Evolutionary conservation across 192 early-diverging fungal genomes (phyloP).

Genomic region (Entomortierella chlamydospora): DNA sequence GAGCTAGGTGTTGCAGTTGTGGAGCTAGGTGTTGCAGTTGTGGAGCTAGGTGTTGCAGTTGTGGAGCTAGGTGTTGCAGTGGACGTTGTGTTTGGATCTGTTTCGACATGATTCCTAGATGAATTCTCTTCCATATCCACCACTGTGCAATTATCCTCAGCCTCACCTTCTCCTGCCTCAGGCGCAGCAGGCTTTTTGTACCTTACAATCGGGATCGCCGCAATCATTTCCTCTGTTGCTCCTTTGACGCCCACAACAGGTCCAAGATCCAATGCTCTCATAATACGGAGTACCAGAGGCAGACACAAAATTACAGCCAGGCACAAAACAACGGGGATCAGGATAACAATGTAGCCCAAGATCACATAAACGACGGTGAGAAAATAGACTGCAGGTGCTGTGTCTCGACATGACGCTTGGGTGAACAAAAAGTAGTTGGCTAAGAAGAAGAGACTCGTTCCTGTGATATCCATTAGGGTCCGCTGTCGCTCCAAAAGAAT

Average conservation of each 20-base stretch:
- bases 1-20: not conserved
- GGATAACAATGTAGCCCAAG: constrained; percentile 75
- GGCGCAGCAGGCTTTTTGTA: constrained; percentile 55
- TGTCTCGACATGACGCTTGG: constrained; percentile 50
- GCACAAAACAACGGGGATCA: constrained; percentile 69
- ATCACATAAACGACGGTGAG: constrained; percentile 71
- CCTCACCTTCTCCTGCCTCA: not conserved
- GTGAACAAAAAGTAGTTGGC: constrained; percentile 76
- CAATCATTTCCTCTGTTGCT: constrained; percentile 74
- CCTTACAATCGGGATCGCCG: constrained; percentile 72
- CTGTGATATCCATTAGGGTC: constrained; percentile 50
- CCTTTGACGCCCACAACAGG: constrained; percentile 71
- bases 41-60: too few species aligned
- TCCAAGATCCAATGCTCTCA: constrained; percentile 65
- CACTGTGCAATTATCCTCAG: not conserved
- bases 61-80: too few species aligned
- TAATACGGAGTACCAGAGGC: constrained; percentile 70
- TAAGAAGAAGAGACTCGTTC: constrained; percentile 43
- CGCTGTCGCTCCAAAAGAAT: constrained; percentile 38
- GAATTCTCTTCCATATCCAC: constrained; percentile 6
- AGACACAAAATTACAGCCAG: constrained; percentile 73
- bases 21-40: not conserved
- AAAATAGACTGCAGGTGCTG: constrained; percentile 71
- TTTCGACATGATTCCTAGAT: too few species aligned
- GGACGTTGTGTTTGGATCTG: too few species aligned